Evolutionary conservation across 495 filamentous ascomycete species (phyloP), one percentile per base, ranked within the genome.

Genomic region (Paragyromitra xinjiangensis): DNA sequence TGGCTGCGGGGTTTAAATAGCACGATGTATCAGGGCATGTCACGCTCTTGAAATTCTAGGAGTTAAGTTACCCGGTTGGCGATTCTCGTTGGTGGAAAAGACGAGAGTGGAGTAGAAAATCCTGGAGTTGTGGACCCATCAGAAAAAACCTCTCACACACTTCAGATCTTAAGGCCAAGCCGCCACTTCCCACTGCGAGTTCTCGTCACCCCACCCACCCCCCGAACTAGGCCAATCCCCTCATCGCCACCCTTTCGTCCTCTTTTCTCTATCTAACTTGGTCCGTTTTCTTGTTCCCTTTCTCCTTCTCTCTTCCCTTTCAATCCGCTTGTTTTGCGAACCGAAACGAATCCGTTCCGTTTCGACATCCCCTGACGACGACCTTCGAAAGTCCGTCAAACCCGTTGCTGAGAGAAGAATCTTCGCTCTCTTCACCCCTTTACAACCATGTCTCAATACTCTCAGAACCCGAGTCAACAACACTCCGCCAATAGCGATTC

Each of bases 401-500:
- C 26, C 39, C 42, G n/a, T 50, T 72, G 42, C 55, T 48, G 58
- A 71, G 76, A 77, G 65, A 69, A 77, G 73, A 79, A 59, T 71
- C 65, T 70, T 65, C 65, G 6, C 58, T 78, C 45, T 70, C 73
- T 56, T 66, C 64, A 62, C 40, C 55, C 37, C 56, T 53, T 58
- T 75, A 29, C 24, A 76, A 34, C 55, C 65, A 78, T 77, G 79
- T 72, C 80, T 42, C 66, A 79, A 71, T 81, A 82, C 79, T 71
- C 79, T 63, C 79, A 66, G 34, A 68, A 12, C 48, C 77, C 76
- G 56, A 48, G 59, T 71, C 74, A 55, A 40, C 56, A 71, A 59
- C 75, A 82, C 86, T 64, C 80, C 58, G 37, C 77, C 45, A 58
- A 97, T 69, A 85, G 90, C 61, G 95, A 98, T 81, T 97, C 94